Evolutionary conservation across 306 rosid genomes (phyloP).

Genomic region (Cicer pinnatifidum): DNA sequence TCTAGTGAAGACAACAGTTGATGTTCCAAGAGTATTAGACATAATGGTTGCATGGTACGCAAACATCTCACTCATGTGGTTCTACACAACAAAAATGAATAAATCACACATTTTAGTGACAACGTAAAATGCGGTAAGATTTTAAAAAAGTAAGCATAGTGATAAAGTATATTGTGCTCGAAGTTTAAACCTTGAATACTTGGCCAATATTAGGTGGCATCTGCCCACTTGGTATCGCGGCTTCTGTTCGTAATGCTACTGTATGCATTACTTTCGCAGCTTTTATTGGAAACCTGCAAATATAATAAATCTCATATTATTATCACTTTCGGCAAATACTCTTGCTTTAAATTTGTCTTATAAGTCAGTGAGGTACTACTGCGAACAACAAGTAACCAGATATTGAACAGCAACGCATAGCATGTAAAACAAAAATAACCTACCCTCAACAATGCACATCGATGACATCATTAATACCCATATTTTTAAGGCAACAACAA

Average conservation of each 20-base stretch:
- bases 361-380: constrained; percentile 17
- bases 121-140: neutral
- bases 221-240: constrained; percentile 68
- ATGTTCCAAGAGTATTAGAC: constrained; percentile 96
- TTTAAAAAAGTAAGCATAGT: neutral
- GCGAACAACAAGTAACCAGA: neutral
- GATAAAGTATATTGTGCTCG: constrained; percentile 4
- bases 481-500: too few relatives aligned
- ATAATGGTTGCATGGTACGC: constrained; percentile 98
- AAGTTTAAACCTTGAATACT: constrained; percentile 79
- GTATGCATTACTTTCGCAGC: constrained; percentile 99
- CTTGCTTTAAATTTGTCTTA: constrained; percentile 26
- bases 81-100: constrained; percentile 53
- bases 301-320: constrained; percentile 35
- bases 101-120: constrained; percentile 29
- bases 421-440: too few relatives aligned
- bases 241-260: constrained; percentile 93
- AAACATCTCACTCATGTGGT: constrained; percentile 98
- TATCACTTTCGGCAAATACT: neutral
- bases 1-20: constrained; percentile 92
- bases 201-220: constrained; percentile 87
- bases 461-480: too few relatives aligned
- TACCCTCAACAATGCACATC: too few relatives aligned
- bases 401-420: too few relatives aligned
- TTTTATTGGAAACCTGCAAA: constrained; percentile 82